Evolutionary conservation across 163 green algal species (phyloP), one percentile per base, ranked within the genome.

Genomic region (Chlamydomonas reinhardtii): DNA sequence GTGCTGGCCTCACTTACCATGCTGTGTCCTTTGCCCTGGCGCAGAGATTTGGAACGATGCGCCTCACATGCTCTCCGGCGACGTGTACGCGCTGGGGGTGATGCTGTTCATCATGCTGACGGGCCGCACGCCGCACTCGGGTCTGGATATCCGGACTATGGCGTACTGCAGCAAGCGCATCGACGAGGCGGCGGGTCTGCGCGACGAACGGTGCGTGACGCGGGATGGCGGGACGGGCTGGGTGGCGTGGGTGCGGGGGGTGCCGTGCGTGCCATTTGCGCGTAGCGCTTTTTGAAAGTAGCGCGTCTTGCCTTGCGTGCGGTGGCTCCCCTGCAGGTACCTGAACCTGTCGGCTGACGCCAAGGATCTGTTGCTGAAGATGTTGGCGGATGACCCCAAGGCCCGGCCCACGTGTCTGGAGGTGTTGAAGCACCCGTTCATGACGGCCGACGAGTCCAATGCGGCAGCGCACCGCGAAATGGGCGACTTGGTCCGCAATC

Each of bases 31-130:
- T 9, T 19, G 14, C 48, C 48, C 48, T 2, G 6, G 12, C 86
- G 32, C 93, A 66, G 94, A 96, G 84, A 80, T 95, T 3, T 83
- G 94, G 31, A 34, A 90, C 54, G 90, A 92, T 9, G 83, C 78
- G 54, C 78, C 78, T 22, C 68, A 85, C 48, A 72, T 68, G 48
- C 69, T 54, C 69, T 54, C 68, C 27, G 27, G 52, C 16, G 79
- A 86, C 68, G 73, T 96, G 3, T 96, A 94, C 78, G 85, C 86
- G 19, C 70, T 95, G 61, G 94, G 94, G 25, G 91, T 95, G 39
- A 59, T 96, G 37, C 90, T 94, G 31, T 96, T 97, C 78, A 87
- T 97, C 61, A 94, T 97, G 94, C 88, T 97, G 34, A 84, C 77
- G 37, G 77, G 94, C 17, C 91, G 94, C 68, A 97, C 96, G 88